Percentiles rank a stretch among this genome's conserved stretches.
Evolutionary conservation across 1,139 yeast species (phyloP).

Genomic region (Pichia sp.): DNA sequence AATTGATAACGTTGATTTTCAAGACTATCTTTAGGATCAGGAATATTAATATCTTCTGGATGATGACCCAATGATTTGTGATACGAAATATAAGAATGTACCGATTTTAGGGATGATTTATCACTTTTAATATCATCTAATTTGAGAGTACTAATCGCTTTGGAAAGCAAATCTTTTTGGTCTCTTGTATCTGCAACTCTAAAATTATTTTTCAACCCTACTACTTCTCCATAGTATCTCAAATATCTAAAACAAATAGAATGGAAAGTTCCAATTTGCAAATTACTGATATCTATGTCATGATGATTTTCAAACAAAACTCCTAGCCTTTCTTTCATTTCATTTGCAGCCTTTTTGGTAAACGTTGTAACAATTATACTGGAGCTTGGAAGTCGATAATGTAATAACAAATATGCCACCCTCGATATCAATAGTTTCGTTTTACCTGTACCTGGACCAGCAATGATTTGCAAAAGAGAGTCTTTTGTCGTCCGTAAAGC

Average conservation of each 20-base stretch:
- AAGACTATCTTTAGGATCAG: constrained; percentile 2
- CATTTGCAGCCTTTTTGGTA: constrained; percentile 85
- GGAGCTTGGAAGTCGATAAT: constrained; percentile 48
- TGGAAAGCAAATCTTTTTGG: constrained; percentile 42
- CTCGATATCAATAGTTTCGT: constrained; percentile 76
- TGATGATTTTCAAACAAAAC: constrained; percentile 35
- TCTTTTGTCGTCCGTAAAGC: constrained; percentile 55
- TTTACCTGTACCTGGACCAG: constrained; percentile 89
- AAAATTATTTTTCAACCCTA: constrained; percentile 42
- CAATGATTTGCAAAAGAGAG: constrained; percentile 66
- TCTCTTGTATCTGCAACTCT: constrained; percentile 68
- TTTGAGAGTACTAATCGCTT: constrained; percentile 30
- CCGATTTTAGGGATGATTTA: constrained; percentile 16
- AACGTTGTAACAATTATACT: constrained; percentile 79
- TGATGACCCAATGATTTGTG: constrained; percentile 14
- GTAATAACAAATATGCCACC: constrained; percentile 60
- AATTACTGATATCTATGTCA: constrained; percentile 33
- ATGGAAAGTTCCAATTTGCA: constrained; percentile 83
- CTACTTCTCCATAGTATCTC: constrained; percentile 45
- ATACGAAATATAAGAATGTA: constrained; percentile 8
- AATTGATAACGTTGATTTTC: constrained; percentile 23
- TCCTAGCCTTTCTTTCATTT: constrained; percentile 60
- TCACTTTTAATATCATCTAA: constrained; percentile 19
- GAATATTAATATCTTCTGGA: constrained; percentile 34
- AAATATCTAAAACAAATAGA: constrained; percentile 64